Evolutionary conservation across 495 filamentous ascomycete species (phyloP).

Genomic region (Sabuloglossum arenarium): DNA sequence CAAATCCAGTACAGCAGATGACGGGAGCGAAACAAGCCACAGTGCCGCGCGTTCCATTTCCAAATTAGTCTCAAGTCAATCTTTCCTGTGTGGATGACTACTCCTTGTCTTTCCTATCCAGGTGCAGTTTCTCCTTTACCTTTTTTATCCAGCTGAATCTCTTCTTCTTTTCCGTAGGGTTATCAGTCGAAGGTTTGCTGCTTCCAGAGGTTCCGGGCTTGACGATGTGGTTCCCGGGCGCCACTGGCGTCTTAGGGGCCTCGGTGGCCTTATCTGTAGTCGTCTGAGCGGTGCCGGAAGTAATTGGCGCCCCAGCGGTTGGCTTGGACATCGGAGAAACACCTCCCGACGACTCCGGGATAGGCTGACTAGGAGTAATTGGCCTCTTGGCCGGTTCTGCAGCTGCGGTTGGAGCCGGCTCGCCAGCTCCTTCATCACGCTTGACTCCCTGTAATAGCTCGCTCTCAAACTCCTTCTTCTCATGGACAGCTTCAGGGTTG

Average conservation of each 20-base stretch:
- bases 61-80: background rate
- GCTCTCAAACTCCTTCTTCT: slow-evolving; percentile 57
- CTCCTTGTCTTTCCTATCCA: background rate
- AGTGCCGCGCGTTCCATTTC: background rate
- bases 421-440: slow-evolving; percentile 25
- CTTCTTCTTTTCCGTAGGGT: slow-evolving; percentile 2
- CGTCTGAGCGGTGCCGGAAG: slow-evolving; percentile 1
- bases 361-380: background rate
- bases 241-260: background rate
- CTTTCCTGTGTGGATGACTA: background rate
- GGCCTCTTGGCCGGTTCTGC: background rate
- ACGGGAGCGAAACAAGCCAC: background rate
- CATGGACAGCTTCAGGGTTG: slow-evolving; percentile 42
- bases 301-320: background rate
- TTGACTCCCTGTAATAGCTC: slow-evolving; percentile 38
- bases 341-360: background rate
- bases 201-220: background rate
- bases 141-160: slow-evolving; percentile 6
- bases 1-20: too few species aligned
- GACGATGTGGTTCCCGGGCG: background rate
- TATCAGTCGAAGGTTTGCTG: background rate
- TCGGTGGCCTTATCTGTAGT: background rate
- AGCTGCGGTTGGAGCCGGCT: slow-evolving; percentile 26
- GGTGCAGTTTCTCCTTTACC: slow-evolving; percentile 7
- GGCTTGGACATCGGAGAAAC: slow-evolving; percentile 3